Evolutionary conservation across 2,329 filamentous ascomycete species (phyloP).

Genomic region (Neopestalotiopsis clavispora): DNA sequence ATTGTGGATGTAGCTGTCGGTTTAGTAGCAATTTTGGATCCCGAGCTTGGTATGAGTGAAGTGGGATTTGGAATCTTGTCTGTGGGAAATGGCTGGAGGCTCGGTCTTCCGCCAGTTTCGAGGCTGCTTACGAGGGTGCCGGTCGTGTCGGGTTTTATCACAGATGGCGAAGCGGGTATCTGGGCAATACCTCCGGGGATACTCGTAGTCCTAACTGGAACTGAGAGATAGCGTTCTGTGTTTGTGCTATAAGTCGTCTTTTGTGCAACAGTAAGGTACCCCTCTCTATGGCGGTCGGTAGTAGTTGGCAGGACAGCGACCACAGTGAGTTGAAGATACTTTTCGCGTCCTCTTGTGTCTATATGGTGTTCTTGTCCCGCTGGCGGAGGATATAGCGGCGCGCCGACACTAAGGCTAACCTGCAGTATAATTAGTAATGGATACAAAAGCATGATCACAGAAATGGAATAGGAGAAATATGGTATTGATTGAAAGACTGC

Average conservation of each 20-base stretch:
- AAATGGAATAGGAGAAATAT: background rate
- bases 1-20: conserved; percentile 21
- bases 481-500: background rate
- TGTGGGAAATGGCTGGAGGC: conserved; percentile 33
- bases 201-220: conserved; percentile 37
- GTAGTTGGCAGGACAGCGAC: background rate
- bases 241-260: conserved; percentile 19
- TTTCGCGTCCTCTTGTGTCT: conserved; percentile 19
- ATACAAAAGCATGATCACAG: conserved; percentile 28
- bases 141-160: conserved; percentile 34
- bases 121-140: conserved; percentile 39
- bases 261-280: conserved; percentile 22
- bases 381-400: conserved; percentile 23
- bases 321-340: conserved; percentile 20
- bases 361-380: conserved; percentile 10
- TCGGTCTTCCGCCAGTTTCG: conserved; percentile 32
- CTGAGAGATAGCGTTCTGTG: conserved; percentile 29
- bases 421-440: conserved; percentile 34
- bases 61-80: conserved; percentile 42
- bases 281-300: conserved; percentile 26
- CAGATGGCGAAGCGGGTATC: conserved; percentile 35
- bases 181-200: conserved; percentile 37
- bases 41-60: conserved; percentile 33
- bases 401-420: conserved; percentile 25
- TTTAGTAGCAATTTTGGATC: conserved; percentile 27